Base-by-base conservation (phyloP, 2,329 filamentous ascomycete genomes). In the Eurotiales sp. region DNA sequence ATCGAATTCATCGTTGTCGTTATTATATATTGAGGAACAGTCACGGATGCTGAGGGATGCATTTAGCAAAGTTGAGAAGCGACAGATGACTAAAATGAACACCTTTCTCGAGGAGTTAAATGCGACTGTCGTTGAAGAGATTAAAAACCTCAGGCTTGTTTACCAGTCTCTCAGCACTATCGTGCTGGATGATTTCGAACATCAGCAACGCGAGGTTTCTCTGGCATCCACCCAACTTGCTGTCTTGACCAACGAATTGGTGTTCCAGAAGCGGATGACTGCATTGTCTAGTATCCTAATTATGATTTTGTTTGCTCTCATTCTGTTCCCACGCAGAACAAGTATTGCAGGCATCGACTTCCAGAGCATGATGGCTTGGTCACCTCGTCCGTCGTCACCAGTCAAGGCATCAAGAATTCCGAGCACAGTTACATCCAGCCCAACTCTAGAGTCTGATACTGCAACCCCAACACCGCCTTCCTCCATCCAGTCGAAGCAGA, bases 91-190 rank as follows among this genome's bases (percentile, higher is more conserved):
- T n/a, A 93, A 92, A 64, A 89, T 92, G 1, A 85, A 87, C 19
- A 77, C 78, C 1, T 96, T 96, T 63, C 77, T 97, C 12, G 83
- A 90, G 54, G 83, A 83, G 32, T 77, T 99, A n/a, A 99, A 99
- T 67, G 78, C 77, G 42, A 96, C 91, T 0, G 90, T 97, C 1
- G 79, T 95, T 34, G 79, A 82, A 14, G 93, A 99, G 67, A 76
- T 96, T 30, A 83, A 83, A 55, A 83, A 80, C 45, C 86, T 93
- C 56, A 82, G 89, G 47, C 83, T 85, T 53, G 88, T 96, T 66
- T 97, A 97, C 68, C 89, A 96, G 64, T 84, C 97, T 11, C 97
- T 92, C 91, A 91, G 96, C 69, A 92, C 88, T 17, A 96, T 95
- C 10, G 86, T 96, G 19, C 85, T 96, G 50, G 92, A 96, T 67